Evolutionary conservation across 2,329 filamentous ascomycete genomes (phyloP).

Genomic region (Shiraia sp.): DNA sequence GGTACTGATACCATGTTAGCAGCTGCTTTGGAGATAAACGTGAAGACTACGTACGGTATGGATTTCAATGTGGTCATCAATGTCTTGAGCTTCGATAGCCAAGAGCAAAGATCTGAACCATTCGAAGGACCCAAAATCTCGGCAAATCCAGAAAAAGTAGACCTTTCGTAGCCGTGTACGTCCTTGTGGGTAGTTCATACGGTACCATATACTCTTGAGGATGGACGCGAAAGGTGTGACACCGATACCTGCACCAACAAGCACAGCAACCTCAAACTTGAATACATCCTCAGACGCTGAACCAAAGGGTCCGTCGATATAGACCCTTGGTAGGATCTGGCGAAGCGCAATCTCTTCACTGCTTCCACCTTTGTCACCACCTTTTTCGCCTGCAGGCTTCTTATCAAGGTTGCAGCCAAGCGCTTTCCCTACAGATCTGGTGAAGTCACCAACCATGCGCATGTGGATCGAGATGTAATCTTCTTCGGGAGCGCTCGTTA

Average conservation of each 20-base stretch:
- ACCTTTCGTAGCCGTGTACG: constrained; percentile 81
- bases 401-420: constrained; percentile 76
- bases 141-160: constrained; percentile 92
- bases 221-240: constrained; percentile 58
- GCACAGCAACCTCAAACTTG: constrained; percentile 61
- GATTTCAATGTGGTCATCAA: constrained; percentile 83
- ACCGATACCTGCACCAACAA: constrained; percentile 57
- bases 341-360: constrained; percentile 69
- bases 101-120: constrained; percentile 85
- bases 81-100: constrained; percentile 84
- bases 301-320: constrained; percentile 83
- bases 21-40: background rate
- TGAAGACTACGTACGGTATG: constrained; percentile 61
- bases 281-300: constrained; percentile 87
- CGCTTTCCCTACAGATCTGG: constrained; percentile 67
- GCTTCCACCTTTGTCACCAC: constrained; percentile 59
- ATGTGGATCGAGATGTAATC: constrained; percentile 89
- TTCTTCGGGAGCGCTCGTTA: constrained; percentile 85
- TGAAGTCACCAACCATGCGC: constrained; percentile 82
- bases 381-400: constrained; percentile 52
- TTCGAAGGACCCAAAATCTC: constrained; percentile 85
- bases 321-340: constrained; percentile 75
- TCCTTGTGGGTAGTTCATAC: constrained; percentile 83
- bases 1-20: constrained; percentile 56
- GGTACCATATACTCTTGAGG: constrained; percentile 87